Percentiles rank a stretch among this genome's conserved stretches.
Conservation (phyloP, 208 protist species). For the Leishmania tropica region DNA sequence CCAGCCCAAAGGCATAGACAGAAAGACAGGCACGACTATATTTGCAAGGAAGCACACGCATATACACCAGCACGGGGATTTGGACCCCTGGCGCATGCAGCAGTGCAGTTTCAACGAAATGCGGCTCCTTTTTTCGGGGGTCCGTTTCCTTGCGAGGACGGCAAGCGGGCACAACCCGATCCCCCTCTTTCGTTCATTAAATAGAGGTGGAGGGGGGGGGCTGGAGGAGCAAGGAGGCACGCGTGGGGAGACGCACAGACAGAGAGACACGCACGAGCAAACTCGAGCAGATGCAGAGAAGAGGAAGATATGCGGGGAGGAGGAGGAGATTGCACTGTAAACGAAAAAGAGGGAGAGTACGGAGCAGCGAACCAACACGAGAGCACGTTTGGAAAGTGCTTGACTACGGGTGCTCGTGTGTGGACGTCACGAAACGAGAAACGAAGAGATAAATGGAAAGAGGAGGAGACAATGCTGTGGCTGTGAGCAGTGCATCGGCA, state of each 20-base stretch:
- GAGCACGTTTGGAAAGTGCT: not conserved
- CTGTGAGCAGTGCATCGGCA: not conserved
- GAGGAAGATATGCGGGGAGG: not conserved
- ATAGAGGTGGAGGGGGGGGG: not conserved
- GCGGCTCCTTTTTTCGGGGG: not conserved
- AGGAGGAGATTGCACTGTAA: not conserved
- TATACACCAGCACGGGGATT: not conserved
- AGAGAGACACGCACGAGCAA: not conserved
- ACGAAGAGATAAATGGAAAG: not conserved
- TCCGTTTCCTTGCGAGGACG: not conserved
- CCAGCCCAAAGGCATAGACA: not conserved
- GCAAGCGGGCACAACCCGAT: too few relatives aligned
- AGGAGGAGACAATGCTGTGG: not conserved
- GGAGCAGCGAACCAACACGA: not conserved
- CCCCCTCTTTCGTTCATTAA: slow-evolving; percentile 3
- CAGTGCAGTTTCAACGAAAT: not conserved
- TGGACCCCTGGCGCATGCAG: not conserved
- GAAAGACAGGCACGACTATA: not conserved
- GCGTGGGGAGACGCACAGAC: not conserved
- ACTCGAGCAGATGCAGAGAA: not conserved
- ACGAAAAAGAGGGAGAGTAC: not conserved
- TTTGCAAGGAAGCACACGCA: not conserved
- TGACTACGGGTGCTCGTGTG: not conserved
- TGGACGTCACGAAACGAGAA: not conserved
- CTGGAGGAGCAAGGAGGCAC: not conserved